Percentiles rank a stretch among this genome's conserved stretches.
Conservation (phyloP, 805 yeast species). For the Zygosaccharomyces kombuchaensis region DNA sequence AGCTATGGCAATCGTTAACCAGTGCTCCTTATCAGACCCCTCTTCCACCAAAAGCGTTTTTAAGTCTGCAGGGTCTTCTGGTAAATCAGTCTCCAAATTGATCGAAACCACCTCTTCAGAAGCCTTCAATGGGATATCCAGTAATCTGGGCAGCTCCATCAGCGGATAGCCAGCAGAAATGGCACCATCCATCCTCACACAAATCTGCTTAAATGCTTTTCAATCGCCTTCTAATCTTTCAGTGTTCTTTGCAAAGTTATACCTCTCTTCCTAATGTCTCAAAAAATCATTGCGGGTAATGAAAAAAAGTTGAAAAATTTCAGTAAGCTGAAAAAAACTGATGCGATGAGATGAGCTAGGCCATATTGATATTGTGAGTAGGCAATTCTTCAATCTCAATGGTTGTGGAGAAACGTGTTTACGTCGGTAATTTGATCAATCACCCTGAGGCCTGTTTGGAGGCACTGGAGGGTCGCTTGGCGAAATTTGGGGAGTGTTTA, state of each 20-base stretch:
- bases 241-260: not conserved
- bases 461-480: slow-evolving; percentile 53
- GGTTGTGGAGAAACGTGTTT: slow-evolving; percentile 25
- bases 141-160: slow-evolving; percentile 31
- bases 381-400: not conserved
- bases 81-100: slow-evolving; percentile 74
- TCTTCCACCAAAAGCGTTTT: slow-evolving; percentile 76
- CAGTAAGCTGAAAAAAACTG: slow-evolving; percentile 1
- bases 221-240: not conserved
- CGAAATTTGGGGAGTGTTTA: slow-evolving; percentile 54
- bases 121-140: slow-evolving; percentile 65
- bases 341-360: slow-evolving; percentile 12
- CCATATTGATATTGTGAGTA: not conserved
- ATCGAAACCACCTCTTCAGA: slow-evolving; percentile 83
- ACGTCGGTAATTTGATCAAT: slow-evolving; percentile 30
- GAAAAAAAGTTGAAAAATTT: not conserved
- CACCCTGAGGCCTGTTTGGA: slow-evolving; percentile 26
- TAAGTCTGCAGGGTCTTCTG: slow-evolving; percentile 85
- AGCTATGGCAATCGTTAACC: slow-evolving; percentile 81
- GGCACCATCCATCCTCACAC: slow-evolving; percentile 9
- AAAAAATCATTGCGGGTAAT: slow-evolving; percentile 1
- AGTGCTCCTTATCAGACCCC: slow-evolving; percentile 66
- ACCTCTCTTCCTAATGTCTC: not conserved
- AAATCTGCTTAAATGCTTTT: not conserved
- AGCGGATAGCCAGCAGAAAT: slow-evolving; percentile 24